Base-by-base conservation (phyloP, 768 basidiomycete genomes). In the Suillus decipiens region DNA sequence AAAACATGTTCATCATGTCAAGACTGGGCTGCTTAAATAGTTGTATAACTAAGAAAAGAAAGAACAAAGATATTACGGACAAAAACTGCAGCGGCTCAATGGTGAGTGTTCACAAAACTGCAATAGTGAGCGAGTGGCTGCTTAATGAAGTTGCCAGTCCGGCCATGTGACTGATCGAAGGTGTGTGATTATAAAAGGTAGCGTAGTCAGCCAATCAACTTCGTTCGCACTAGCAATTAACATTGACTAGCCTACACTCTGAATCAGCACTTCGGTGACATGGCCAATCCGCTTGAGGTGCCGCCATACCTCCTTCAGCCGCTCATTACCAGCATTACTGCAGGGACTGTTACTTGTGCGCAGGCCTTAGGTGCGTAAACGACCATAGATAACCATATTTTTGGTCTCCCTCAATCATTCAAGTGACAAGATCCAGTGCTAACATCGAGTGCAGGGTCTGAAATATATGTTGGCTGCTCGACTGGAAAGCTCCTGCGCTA, bases 401-500 rank as follows among this genome's bases (percentile, higher is more conserved):
- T 63, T 54, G 37, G 47, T 59, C 41, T 67, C 47, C 7, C 6
- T 57, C 28, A 33, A 33, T 51, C 6, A 24, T 63, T 62, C 61
- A 59, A 28, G 28, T 28, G 28, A 28, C 28, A 28, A 58, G 22
- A 22, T 36, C 3, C 15, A 24, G 54, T 24, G 11, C 37, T 57
- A 28, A 57, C 24, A n/a, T 28, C 42, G 43, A 34, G 12, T 43
- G 19, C 59, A 93, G 92, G 89, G 37, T 87, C 88, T 47, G 95
- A 97, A 70, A 84, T 96, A 31, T 96, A 95, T 67, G 84, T 93
- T 14, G 95, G 94, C 14, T 90, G 90, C 64, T 86, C 88, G 24
- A 93, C 95, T 63, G 94, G 95, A 24, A 86, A 93, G 67, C 81
- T 97, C 9, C 77, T 95, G 41, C 88, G 94, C 48, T 96, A 90